Evolutionary conservation across 331 rosid genomes (phyloP).

Genomic region (Malus hybrid): DNA sequence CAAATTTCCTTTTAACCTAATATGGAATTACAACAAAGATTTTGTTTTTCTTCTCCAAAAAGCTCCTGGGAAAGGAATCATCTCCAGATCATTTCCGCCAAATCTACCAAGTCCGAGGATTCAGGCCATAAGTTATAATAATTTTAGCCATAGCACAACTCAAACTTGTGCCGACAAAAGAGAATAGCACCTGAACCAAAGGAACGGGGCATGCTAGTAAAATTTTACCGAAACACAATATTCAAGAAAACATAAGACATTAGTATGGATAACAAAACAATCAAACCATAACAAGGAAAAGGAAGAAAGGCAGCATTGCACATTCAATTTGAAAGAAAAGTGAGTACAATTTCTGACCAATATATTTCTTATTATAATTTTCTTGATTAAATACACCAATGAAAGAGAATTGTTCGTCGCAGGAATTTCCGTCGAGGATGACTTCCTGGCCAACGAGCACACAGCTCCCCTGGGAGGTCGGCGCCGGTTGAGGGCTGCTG

Average conservation of each 20-base stretch:
- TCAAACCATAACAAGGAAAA: not conserved
- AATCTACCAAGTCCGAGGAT: no score
- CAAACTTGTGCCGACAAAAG: not conserved
- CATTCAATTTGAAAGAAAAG: no score
- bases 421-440: no score
- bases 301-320: not conserved
- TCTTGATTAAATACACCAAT: not conserved
- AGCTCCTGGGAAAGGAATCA: no score
- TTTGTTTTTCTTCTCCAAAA: no score
- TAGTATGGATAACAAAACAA: not conserved
- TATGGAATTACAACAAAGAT: not conserved
- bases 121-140: no score
- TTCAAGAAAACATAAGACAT: no score
- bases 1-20: not conserved
- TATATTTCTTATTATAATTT: not conserved
- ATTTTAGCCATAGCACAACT: not conserved
- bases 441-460: no score
- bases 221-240: not conserved
- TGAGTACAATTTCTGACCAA: not conserved
- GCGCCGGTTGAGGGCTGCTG: no score
- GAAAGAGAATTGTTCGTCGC: no score
- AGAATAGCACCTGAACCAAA: slow-evolving; percentile 1
- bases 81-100: no score
- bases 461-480: no score
- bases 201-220: not conserved